Base-by-base conservation (phyloP, 805 yeast species). In the Cephaloascus fragrans region DNA sequence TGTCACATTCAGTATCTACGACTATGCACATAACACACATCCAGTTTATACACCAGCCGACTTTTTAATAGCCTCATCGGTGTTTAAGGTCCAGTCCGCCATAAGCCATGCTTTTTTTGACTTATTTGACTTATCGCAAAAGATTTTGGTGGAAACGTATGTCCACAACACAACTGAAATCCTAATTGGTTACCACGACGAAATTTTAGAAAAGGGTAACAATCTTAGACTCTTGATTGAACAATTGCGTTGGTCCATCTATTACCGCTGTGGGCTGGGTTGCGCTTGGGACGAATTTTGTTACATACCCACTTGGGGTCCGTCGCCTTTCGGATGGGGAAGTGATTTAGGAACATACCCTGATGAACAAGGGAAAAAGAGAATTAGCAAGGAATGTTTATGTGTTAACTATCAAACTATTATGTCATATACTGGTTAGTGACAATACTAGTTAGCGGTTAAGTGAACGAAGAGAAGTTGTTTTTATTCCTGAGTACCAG, bases 261-360 rank as follows among this genome's bases (percentile, higher is more conserved):
- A 61, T 41, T 68, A 65, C 40, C 44, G 57, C 34, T 75, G 81
- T 50, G 46, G 61, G 0, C 38, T 48, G 2, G 52, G 47, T 3
- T 76, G 83, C 51, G 57, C 46, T 0, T 52, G 57, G 55, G 67
- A 72, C 45, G 77, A 73, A 44, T 48, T 73, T 3, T 77, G 83
- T 45, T 75, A 63, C 40, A 65, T 74, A 14, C 82, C 82, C 2
- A 69, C 79, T 0, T 75, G 82, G 82, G 60, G 83, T 69, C 82
- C 81, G 3, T 57, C 70, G 1, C 79, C 79, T 3, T 34, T 73
- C 18, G 71, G 73, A 1, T 65, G 73, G 69, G 60, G 61, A 2
- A 14, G 26, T 17, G 19, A 37, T 0, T 53, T 59, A 14, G 57
- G 55, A 4, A 51, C 47, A 12, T 28, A 32, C 10, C 63, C 48